These are phyloP conservation scores for Myxozyma sirexii DNA, from an alignment of 805 yeast species.

Conservation along the genomic window DNA sequence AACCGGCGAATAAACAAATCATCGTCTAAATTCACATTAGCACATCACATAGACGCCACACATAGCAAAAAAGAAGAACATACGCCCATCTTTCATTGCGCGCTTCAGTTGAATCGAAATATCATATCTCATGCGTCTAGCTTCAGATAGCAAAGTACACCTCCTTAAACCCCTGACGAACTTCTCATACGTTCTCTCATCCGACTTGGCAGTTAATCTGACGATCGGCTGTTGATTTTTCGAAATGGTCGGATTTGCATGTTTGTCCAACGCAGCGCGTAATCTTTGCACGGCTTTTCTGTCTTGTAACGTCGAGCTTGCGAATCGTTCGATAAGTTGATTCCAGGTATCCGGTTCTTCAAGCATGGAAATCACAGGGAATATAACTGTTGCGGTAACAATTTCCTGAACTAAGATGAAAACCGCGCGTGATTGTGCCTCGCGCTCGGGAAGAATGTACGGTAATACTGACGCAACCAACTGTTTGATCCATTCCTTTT, in stretches of 20 bases:
- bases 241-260: conserved; percentile 39
- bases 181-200: conserved; percentile 47
- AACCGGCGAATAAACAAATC: conserved; percentile 38
- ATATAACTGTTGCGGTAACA: conserved; percentile 58
- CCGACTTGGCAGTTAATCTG: conserved; percentile 48
- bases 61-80: background rate
- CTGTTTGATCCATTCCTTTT: conserved; percentile 54
- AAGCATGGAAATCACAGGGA: conserved; percentile 54
- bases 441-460: conserved; percentile 50
- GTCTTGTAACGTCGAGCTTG: conserved; percentile 69
- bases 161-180: conserved; percentile 45
- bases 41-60: background rate
- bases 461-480: conserved; percentile 53
- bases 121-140: conserved; percentile 54
- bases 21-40: conserved; percentile 39
- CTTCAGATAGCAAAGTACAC: conserved; percentile 47
- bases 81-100: conserved; percentile 41
- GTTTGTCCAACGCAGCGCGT: conserved; percentile 68
- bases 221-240: conserved; percentile 30
- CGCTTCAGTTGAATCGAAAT: conserved; percentile 53
- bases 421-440: conserved; percentile 52
- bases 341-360: conserved; percentile 81
- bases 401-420: conserved; percentile 62
- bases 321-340: conserved; percentile 57
- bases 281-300: conserved; percentile 72